phyloP scores from a whole-genome alignment of 768 basidiomycete species.

The Leucogyrophana mollusca region DNA sequence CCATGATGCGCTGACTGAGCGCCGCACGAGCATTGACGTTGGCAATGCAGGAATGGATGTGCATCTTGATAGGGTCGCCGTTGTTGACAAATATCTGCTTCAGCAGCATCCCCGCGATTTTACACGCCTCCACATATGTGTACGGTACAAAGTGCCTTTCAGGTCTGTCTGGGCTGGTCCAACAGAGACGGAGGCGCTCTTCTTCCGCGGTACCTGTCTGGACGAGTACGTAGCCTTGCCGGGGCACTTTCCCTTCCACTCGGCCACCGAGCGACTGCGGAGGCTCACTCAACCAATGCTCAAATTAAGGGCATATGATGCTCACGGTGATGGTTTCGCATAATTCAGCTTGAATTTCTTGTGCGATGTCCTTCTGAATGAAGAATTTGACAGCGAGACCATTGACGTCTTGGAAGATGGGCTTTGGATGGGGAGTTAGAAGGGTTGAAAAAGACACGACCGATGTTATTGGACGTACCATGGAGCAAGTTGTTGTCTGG shows the following conservation, averaged over 20 bases:
- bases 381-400: slow-evolving; percentile 80
- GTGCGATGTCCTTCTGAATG: slow-evolving; percentile 73
- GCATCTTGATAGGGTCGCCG: slow-evolving; percentile 66
- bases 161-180: slow-evolving; percentile 67
- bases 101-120: slow-evolving; percentile 68
- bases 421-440: slow-evolving; percentile 33
- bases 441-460: neutral
- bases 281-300: slow-evolving; percentile 6
- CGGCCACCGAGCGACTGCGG: slow-evolving; percentile 68
- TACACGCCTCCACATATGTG: slow-evolving; percentile 83
- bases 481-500: too few relatives aligned
- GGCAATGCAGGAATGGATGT: slow-evolving; percentile 79
- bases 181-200: slow-evolving; percentile 72
- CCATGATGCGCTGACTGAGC: slow-evolving; percentile 71
- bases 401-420: slow-evolving; percentile 69
- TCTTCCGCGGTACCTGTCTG: slow-evolving; percentile 69
- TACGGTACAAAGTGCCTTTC: slow-evolving; percentile 78
- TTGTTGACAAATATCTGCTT: slow-evolving; percentile 76
- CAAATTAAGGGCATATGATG: neutral
- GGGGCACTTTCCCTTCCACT: slow-evolving; percentile 76
- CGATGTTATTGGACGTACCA: neutral
- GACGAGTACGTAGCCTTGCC: slow-evolving; percentile 71
- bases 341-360: slow-evolving; percentile 67
- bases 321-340: slow-evolving; percentile 71
- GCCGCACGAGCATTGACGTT: slow-evolving; percentile 71